phyloP scores from a whole-genome alignment of 2,329 filamentous ascomycete species.

The Dendrostoma leiphaemia region DNA sequence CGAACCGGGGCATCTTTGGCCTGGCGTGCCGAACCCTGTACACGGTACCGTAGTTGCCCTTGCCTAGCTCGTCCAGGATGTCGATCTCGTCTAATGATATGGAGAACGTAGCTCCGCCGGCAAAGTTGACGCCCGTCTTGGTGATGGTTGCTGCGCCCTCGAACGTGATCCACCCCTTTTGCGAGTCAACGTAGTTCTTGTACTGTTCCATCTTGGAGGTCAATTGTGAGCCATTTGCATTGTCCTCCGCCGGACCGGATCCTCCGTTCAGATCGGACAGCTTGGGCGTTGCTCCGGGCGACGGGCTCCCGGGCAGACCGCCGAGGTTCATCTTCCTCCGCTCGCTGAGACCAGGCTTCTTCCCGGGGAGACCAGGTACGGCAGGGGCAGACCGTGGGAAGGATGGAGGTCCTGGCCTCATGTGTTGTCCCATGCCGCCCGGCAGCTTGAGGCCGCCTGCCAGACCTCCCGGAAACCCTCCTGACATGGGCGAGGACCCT shows the following conservation, averaged over 20 bases:
- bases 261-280: constrained; percentile 39
- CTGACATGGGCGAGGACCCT: constrained; percentile 23
- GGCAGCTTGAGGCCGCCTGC: constrained; percentile 41
- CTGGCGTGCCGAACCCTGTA: constrained; percentile 92
- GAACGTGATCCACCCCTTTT: constrained; percentile 89
- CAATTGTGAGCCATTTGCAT: constrained; percentile 34
- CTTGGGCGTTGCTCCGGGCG: constrained; percentile 38
- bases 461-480: constrained; percentile 40
- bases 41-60: constrained; percentile 97
- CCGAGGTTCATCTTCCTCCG: constrained; percentile 60
- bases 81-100: constrained; percentile 97
- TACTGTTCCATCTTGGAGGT: constrained; percentile 58
- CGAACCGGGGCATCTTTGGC: constrained; percentile 55
- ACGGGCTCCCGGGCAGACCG: constrained; percentile 34
- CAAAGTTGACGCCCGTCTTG: constrained; percentile 86
- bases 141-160: constrained; percentile 90
- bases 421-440: constrained; percentile 39
- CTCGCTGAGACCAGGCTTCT: constrained; percentile 61
- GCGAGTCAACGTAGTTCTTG: constrained; percentile 82
- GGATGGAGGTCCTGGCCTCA: constrained; percentile 41
- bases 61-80: constrained; percentile 87
- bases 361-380: constrained; percentile 33
- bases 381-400: constrained; percentile 55
- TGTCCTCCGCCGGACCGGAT: constrained; percentile 22
- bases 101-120: constrained; percentile 82